These are phyloP conservation scores for Citrullus colocynthis DNA, from an alignment of 306 rosid species.

Conservation along the genomic window DNA sequence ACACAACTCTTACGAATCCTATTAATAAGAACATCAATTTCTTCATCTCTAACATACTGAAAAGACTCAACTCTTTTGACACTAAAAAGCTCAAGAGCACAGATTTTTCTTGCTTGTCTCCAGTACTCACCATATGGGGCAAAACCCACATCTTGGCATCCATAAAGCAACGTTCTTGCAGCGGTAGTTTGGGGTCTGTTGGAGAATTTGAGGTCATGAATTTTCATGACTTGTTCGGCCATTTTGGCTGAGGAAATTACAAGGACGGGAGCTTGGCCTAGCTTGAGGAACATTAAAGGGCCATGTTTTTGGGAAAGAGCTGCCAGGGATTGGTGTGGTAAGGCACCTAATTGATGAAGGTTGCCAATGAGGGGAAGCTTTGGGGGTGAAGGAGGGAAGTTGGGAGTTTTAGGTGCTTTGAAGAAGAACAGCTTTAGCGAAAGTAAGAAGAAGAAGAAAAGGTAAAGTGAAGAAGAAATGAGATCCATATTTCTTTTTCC, in stretches of 20 bases:
- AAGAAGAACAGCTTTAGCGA: background rate
- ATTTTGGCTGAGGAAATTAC: slow-evolving; percentile 18
- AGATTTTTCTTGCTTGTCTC: slow-evolving; percentile 2
- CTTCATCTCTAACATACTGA: background rate
- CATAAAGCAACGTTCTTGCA: background rate
- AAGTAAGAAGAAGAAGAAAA: background rate
- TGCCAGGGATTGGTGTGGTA: slow-evolving; percentile 6
- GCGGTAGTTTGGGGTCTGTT: background rate
- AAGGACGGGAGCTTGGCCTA: background rate
- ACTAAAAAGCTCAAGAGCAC: slow-evolving; percentile 5
- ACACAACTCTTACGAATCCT: background rate
- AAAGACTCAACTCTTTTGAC: background rate
- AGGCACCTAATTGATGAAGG: slow-evolving; percentile 14
- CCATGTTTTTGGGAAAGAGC: background rate
- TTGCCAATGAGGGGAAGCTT: background rate
- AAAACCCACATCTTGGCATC: slow-evolving; percentile 5
- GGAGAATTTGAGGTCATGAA: slow-evolving; percentile 12
- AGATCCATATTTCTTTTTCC: too few species aligned
- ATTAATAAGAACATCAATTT: background rate
- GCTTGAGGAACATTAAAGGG: background rate
- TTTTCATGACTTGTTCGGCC: slow-evolving; percentile 14
- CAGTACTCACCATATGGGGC: slow-evolving; percentile 9
- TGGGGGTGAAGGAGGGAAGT: slow-evolving; percentile 1
- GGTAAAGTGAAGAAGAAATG: background rate
- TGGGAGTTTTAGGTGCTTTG: background rate